Base-by-base conservation (phyloP, 495 filamentous ascomycete species). In the Rostrohypoxylon terebratum region DNA sequence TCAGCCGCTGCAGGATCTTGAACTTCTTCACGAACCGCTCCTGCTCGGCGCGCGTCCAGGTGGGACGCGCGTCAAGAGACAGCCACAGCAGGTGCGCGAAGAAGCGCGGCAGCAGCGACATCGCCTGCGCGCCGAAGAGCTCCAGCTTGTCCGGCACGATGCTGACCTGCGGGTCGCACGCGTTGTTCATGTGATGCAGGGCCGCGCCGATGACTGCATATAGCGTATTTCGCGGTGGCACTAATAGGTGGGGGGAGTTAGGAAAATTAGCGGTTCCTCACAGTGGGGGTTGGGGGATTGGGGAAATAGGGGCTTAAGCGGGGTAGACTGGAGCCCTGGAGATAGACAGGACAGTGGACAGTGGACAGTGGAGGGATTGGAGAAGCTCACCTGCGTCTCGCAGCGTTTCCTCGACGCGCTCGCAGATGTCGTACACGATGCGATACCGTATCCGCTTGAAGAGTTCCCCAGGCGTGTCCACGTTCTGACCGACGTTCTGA, bases 81-180 rank as follows among this genome's bases (percentile, higher is more conserved):
- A 74, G 34, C 13, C 50, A 62, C 31, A 74, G 51, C 42, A 71
- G 18, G 28, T 64, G 72, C 31, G 45, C 72, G 36, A 74, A 74
- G 16, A 74, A 53, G 4, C 63, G 61, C 42, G 72, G 72, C 51
- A 74, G 62, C 51, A 74, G 59, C 21, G 10, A 42, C n/a, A 31
- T 25, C 4, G 20, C 45, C 23, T 67, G 40, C 14, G 47, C 72
- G 16, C 72, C 67, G 63, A 74, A 74, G 10, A 71, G 50, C 36
- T 74, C 72, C 0, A 74, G 55, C 13, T 38, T 16, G 59, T 74
- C 72, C 0, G 66, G 66, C 57, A 74, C 72, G 67, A 71, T 71
- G 58, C 62, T 67, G n/a, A 74, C 72, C 31, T 74, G 72, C 40
- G 42, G 25, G 21, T 71, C 67, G n/a, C 62, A 34, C 48, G 57